Conservation (phyloP, 371 early-diverging fungal genomes). For the Smittium mucronatum region DNA sequence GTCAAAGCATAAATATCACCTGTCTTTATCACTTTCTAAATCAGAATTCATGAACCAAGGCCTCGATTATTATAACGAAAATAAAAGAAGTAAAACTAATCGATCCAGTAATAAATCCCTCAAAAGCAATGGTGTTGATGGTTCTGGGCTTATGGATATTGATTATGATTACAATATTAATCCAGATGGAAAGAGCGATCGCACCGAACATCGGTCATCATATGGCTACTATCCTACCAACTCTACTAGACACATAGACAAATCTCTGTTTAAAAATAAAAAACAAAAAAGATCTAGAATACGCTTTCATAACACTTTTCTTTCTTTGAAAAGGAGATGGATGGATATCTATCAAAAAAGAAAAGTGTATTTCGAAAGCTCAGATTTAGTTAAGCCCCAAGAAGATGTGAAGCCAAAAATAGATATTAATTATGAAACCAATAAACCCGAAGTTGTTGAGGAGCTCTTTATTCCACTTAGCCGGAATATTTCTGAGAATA, state of each 20-base stretch:
- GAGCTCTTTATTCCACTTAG: background rate
- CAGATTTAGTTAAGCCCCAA: background rate
- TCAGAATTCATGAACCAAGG: slow-evolving; percentile 27
- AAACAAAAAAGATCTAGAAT: slow-evolving; percentile 1
- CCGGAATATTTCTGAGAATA: background rate
- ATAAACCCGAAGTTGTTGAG: background rate
- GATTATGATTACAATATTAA: background rate
- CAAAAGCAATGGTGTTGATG: background rate
- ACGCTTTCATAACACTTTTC: background rate
- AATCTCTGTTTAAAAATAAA: background rate
- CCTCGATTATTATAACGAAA: background rate
- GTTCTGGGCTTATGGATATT: background rate
- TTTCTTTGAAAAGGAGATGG: slow-evolving; percentile 8
- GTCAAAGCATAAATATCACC: background rate
- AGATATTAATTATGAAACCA: background rate
- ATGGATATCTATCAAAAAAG: slow-evolving; percentile 4
- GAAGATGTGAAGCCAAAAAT: background rate
- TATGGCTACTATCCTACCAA: background rate
- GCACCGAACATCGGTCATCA: no score
- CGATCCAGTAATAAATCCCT: background rate
- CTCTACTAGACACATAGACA: background rate
- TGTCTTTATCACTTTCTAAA: background rate
- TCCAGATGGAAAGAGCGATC: background rate
- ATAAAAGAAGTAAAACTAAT: background rate
- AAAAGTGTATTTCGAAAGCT: background rate